These are phyloP conservation scores for Boletus insuetus DNA, from an alignment of 768 basidiomycete genomes.

Conservation along the genomic window DNA sequence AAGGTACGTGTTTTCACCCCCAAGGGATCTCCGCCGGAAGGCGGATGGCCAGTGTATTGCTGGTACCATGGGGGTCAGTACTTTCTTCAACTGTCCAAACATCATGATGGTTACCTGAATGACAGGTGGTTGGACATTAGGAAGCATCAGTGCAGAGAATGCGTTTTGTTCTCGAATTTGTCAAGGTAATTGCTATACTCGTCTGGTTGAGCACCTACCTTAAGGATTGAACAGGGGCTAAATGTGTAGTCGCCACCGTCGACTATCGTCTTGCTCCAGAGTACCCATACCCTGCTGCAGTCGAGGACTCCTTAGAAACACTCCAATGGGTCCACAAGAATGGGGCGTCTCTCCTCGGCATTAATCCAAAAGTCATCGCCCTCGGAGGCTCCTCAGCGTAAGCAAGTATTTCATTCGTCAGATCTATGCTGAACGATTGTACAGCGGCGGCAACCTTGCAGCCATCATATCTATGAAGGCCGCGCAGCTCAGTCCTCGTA, in stretches of 20 bases:
- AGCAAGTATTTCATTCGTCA: not conserved
- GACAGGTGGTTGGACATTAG: slow-evolving; percentile 75
- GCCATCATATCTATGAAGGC: slow-evolving; percentile 69
- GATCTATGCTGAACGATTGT: not conserved
- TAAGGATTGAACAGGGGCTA: slow-evolving; percentile 19
- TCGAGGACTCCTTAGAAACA: slow-evolving; percentile 37
- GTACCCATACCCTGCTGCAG: slow-evolving; percentile 32
- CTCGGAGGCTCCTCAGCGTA: slow-evolving; percentile 76
- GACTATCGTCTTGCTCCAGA: slow-evolving; percentile 37
- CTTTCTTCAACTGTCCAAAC: not conserved
- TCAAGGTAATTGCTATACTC: slow-evolving; percentile 17
- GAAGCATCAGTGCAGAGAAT: slow-evolving; percentile 59
- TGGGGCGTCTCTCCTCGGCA: slow-evolving; percentile 45
- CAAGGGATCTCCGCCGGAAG: slow-evolving; percentile 40
- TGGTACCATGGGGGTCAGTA: slow-evolving; percentile 71
- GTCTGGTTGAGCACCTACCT: not conserved
- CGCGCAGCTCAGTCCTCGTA: slow-evolving; percentile 42
- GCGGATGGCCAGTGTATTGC: slow-evolving; percentile 70
- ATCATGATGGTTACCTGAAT: not conserved
- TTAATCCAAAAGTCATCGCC: slow-evolving; percentile 56
- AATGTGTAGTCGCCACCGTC: slow-evolving; percentile 34
- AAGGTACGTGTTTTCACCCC: slow-evolving; percentile 67
- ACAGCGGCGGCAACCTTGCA: slow-evolving; percentile 71
- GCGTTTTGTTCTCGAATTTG: slow-evolving; percentile 45
- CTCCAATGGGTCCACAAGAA: slow-evolving; percentile 34